Evolutionary conservation across 2,329 filamentous ascomycete species (phyloP).

Genomic region (Phyllachora maydis): DNA sequence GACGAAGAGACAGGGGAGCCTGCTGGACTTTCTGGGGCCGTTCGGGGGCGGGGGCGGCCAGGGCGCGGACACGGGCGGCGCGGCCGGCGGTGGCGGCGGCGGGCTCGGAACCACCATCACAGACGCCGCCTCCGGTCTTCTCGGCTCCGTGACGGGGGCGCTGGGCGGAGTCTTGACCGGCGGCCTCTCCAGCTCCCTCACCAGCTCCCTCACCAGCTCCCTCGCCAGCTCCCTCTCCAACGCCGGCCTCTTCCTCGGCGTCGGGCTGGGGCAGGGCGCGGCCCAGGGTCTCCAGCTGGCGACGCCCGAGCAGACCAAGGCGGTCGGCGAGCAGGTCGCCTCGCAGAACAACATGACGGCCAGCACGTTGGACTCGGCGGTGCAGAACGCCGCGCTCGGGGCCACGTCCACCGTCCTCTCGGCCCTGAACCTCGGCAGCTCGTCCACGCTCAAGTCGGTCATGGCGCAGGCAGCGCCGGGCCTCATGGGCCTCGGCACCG

Average conservation of each 20-base stretch:
- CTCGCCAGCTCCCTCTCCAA: too few species aligned
- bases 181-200: too few species aligned
- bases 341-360: slow-evolving; percentile 9
- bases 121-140: too few species aligned
- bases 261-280: slow-evolving; percentile 7
- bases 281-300: slow-evolving; percentile 7
- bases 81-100: too few species aligned
- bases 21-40: too few species aligned
- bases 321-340: slow-evolving; percentile 5
- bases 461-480: slow-evolving; percentile 1
- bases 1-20: neutral
- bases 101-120: too few species aligned
- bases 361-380: slow-evolving; percentile 9
- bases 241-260: slow-evolving; percentile 7
- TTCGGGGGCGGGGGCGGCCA: too few species aligned
- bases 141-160: too few species aligned
- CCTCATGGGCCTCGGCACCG: slow-evolving; percentile 3
- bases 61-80: too few species aligned
- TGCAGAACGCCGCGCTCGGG: slow-evolving; percentile 11
- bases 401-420: slow-evolving; percentile 9
- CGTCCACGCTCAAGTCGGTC: neutral
- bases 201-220: too few species aligned
- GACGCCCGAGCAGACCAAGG: slow-evolving; percentile 3
- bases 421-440: slow-evolving; percentile 5
- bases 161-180: too few species aligned